A percentile compares a stretch with the other conserved stretches of the same genome.
Conservation (phyloP, 2,329 filamentous ascomycete species). For the Lachnellula cervina region DNA sequence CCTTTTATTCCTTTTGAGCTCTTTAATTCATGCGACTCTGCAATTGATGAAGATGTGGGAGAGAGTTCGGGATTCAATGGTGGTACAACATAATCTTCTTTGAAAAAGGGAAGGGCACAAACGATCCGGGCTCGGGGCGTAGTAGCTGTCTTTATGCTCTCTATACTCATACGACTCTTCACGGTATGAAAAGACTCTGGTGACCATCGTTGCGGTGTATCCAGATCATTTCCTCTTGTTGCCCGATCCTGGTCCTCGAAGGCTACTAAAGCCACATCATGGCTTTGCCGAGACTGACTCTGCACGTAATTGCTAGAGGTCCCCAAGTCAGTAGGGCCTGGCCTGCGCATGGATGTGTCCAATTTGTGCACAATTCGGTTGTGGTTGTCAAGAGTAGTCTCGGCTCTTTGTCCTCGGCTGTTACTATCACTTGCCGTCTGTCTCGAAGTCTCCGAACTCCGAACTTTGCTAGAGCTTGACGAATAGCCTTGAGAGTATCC, state of each 20-base stretch:
- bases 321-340: not conserved
- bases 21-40: not conserved
- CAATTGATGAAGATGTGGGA: constrained; percentile 3
- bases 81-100: constrained; percentile 10
- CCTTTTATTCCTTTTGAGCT: constrained; percentile 8
- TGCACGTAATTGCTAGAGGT: constrained; percentile 7
- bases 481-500: constrained; percentile 4
- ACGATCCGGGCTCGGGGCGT: constrained; percentile 1
- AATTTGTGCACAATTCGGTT: not conserved
- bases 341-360: not conserved
- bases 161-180: constrained; percentile 10
- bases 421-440: constrained; percentile 1
- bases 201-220: not conserved
- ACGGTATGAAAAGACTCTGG: constrained; percentile 9
- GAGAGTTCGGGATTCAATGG: constrained; percentile 4
- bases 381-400: not conserved
- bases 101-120: constrained; percentile 5
- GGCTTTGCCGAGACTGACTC: constrained; percentile 11
- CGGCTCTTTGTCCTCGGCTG: not conserved
- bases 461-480: constrained; percentile 6
- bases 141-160: constrained; percentile 1
- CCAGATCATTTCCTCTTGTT: not conserved
- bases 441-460: not conserved
- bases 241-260: constrained; percentile 10
- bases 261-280: constrained; percentile 5